Percentiles rank a stretch among this genome's conserved stretches.
These are phyloP conservation scores for Colletotrichum orbiculare DNA, from an alignment of 2,329 filamentous ascomycete genomes.

Conservation along the genomic window DNA sequence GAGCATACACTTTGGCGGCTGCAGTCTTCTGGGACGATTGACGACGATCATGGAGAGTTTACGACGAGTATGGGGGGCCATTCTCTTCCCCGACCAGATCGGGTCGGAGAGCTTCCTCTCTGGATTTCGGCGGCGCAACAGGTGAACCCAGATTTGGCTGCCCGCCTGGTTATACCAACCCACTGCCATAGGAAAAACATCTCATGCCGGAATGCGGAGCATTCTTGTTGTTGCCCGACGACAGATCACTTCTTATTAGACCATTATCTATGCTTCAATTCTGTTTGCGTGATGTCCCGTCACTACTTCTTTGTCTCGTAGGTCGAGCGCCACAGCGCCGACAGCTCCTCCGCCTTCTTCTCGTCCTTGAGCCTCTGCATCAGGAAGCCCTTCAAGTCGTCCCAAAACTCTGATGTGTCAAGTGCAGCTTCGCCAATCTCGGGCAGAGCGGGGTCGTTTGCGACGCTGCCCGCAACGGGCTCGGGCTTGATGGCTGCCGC, in stretches of 20 bases:
- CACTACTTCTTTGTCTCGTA: conserved; percentile 66
- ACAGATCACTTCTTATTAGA: conserved; percentile 35
- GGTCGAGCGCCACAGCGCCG: conserved; percentile 74
- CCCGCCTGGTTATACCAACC: conserved; percentile 46
- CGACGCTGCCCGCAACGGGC: conserved; percentile 48
- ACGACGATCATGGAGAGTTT: conserved; percentile 43
- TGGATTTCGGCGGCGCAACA: conserved; percentile 43
- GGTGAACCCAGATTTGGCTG: conserved; percentile 46
- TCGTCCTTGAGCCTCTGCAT: conserved; percentile 82
- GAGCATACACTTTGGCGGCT: conserved; percentile 39
- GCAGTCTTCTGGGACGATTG: conserved; percentile 39
- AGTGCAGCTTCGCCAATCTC: conserved; percentile 62
- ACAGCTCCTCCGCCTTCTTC: conserved; percentile 70
- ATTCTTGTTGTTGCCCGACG: conserved; percentile 39
- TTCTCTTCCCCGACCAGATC: conserved; percentile 35
- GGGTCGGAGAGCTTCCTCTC: conserved; percentile 31
- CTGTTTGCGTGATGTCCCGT: conserved; percentile 7
- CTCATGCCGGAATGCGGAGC: conserved; percentile 44
- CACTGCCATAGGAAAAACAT: conserved; percentile 42
- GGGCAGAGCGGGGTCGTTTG: conserved; percentile 37
- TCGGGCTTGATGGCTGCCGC: conserved; percentile 57
- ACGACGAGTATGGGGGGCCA: conserved; percentile 38
- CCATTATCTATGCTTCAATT: conserved; percentile 24
- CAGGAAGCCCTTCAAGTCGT: conserved; percentile 84
- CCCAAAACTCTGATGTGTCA: conserved; percentile 83